Base-by-base conservation (phyloP, 2,329 filamentous ascomycete genomes). In the Bretziella fagacearum region DNA sequence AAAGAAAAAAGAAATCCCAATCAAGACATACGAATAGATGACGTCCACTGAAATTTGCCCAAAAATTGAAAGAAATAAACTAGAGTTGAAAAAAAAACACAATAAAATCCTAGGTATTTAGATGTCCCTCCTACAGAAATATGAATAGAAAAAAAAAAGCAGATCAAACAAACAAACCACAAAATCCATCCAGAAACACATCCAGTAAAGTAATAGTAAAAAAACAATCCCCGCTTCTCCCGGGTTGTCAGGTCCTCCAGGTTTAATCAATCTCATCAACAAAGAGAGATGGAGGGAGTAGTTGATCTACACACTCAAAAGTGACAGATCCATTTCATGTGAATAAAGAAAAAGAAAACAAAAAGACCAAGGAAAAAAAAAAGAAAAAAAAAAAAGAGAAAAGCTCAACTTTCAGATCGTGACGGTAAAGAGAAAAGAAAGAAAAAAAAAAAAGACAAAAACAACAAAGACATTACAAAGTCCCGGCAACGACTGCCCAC, bases 401-500 rank as follows among this genome's bases (percentile, higher is more conserved):
- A 17, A 39, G 23, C 35, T 39, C 35, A 10, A 39, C n/a, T n/a
- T n/a, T n/a, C n/a, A n/a, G n/a, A 39, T 39, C 35, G n/a, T 47
- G 50, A 43, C 48, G n/a, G 40, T 46, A 32, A 30, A 46, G 48
- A 44, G 32, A 50, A 27, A 47, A 48, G 46, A 51, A 46, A 50
- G 36, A 39, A 52, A 41, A 46, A 44, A 51, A 37, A 35, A 43
- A 43, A 30, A 43, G 11, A 35, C 22, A 32, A 17, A 43, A 20
- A 44, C 30, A 43, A 47, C 10, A 36, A 27, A 36, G 20, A 29
- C 8, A 42, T 20, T 32, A 37, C 26, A 41, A 41, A 41, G 13
- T 35, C 29, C 32, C 10, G 8, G 3, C 11, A 41, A 40, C 20
- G 23, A 26, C 13, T n/a, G 11, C 17, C 2, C 23, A 33, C 29